Base-by-base conservation (phyloP, 331 rosid genomes). In the Malus hybrid region DNA sequence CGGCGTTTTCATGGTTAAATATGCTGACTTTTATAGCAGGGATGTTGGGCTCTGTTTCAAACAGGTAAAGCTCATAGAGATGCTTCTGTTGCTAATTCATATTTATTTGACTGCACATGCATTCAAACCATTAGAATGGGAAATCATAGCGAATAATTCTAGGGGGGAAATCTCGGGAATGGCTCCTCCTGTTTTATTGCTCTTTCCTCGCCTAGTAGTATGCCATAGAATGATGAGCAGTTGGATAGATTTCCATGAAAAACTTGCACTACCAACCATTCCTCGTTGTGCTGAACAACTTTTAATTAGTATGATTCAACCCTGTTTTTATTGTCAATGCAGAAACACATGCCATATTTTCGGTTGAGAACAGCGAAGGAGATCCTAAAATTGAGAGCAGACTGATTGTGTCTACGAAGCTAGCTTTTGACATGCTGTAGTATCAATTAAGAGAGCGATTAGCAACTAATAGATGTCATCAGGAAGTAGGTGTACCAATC, bases 1-100 rank as follows among this genome's bases (percentile, higher is more conserved):
- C 69, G 97, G 97, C 68, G 61, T 94, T 79, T 94, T 90, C 79
- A 92, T 94, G 97, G 84, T 94, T 75, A 94, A 94, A 80, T 94
- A 92, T 72, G 85, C 92, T 3, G 99, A 94, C 82, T 92, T 94
- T 75, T 92, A 86, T 66, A 90, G 99, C 88, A 90, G 97, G 82
- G 90, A 85, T 72, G 34, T 86, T 83, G 88, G 87, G 36, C 91
- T 92, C 68, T 90, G 95, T 87, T 94, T 94, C 89, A 83, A 75
- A 70, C 96, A 90, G 97, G 99, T 94, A 82, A 81, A 74, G 60
- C 55, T 5, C 39, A 18, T 68, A 5, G 63, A 71, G 26, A 72
- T 78, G 71, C 66, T 75, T 52, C 50, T 70, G 32, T 57, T 56
- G 5, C 28, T 39, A 12, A 13, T 71, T 55, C 48, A 70, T 30